These are phyloP conservation scores for Linnemannia hyalina DNA, from an alignment of 192 early-diverging fungal genomes.

Conservation along the genomic window DNA sequence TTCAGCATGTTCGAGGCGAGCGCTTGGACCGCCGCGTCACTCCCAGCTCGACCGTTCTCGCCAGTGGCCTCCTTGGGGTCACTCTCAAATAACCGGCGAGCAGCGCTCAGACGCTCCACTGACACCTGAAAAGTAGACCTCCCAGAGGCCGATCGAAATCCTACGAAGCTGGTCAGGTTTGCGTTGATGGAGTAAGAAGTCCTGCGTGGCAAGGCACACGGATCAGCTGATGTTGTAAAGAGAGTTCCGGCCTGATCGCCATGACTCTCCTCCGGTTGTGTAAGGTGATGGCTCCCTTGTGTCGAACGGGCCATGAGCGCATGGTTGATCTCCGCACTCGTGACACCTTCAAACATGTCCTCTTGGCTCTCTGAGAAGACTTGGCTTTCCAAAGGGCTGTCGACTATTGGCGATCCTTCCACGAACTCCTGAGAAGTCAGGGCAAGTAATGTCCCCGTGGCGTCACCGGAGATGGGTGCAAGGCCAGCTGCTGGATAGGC, in stretches of 20 bases:
- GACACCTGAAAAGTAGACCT: not conserved
- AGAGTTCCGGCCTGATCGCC: not conserved
- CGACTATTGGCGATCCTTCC: constrained; percentile 4
- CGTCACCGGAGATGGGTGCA: not conserved
- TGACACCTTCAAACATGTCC: constrained; percentile 27
- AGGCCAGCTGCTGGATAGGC: not conserved
- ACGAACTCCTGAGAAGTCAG: not conserved
- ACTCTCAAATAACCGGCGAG: not conserved
- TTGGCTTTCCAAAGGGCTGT: constrained; percentile 10
- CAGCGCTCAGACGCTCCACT: not conserved
- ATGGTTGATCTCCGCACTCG: constrained; percentile 14
- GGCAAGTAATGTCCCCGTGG: not conserved
- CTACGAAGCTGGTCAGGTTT: too few species aligned
- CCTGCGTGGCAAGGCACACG: not conserved
- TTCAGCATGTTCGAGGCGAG: not conserved
- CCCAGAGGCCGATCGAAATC: not conserved
- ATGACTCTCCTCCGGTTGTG: not conserved
- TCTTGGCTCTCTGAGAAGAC: constrained; percentile 19
- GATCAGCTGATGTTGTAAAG: not conserved
- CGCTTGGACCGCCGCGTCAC: not conserved
- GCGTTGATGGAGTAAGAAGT: not conserved
- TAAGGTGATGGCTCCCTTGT: not conserved
- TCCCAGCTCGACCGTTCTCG: too few species aligned
- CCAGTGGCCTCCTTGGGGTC: not conserved
- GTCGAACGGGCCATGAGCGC: not conserved